phyloP scores from a whole-genome alignment of 2,329 filamentous ascomycete species.

The Coleophoma crateriformis region DNA sequence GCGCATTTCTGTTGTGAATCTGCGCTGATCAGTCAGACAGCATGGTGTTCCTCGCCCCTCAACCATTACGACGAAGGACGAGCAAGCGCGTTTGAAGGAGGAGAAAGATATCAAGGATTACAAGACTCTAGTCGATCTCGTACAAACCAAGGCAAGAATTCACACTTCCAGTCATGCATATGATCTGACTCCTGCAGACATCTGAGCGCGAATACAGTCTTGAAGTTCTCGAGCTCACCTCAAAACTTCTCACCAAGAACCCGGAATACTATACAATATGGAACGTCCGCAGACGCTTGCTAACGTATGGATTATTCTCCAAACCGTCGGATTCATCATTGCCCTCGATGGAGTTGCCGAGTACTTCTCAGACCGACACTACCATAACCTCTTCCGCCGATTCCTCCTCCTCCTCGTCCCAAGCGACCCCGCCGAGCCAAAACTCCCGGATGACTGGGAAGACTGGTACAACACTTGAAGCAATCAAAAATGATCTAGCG shows the following conservation, averaged over 20 bases:
- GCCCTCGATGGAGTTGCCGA: constrained; percentile 49
- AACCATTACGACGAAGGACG: constrained; percentile 52
- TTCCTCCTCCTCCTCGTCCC: constrained; percentile 50
- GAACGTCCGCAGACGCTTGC: constrained; percentile 76
- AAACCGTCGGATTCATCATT: constrained; percentile 43
- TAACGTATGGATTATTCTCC: constrained; percentile 53
- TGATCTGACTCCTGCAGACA: constrained; percentile 11
- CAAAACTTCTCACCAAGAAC: constrained; percentile 69
- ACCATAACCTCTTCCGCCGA: constrained; percentile 58
- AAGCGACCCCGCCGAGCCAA: constrained; percentile 41
- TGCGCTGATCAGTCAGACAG: constrained; percentile 40
- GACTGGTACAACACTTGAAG: constrained; percentile 44
- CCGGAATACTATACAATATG: constrained; percentile 89
- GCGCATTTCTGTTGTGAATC: constrained; percentile 8
- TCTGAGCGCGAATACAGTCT: constrained; percentile 28
- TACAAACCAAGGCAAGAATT: constrained; percentile 55
- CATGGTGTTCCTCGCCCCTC: constrained; percentile 76
- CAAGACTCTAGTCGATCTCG: constrained; percentile 60
- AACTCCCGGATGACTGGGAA: constrained; percentile 42
- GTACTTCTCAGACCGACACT: constrained; percentile 46
- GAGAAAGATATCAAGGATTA: constrained; percentile 72
- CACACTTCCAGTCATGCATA: neutral
- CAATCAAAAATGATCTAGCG: constrained; percentile 67
- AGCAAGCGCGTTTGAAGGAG: constrained; percentile 67
- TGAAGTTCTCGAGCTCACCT: constrained; percentile 61